Evolutionary conservation across 352 stramenopile genomes (phyloP), one percentile per base, ranked within the genome.

Genomic region (Phytophthora colocasiae): DNA sequence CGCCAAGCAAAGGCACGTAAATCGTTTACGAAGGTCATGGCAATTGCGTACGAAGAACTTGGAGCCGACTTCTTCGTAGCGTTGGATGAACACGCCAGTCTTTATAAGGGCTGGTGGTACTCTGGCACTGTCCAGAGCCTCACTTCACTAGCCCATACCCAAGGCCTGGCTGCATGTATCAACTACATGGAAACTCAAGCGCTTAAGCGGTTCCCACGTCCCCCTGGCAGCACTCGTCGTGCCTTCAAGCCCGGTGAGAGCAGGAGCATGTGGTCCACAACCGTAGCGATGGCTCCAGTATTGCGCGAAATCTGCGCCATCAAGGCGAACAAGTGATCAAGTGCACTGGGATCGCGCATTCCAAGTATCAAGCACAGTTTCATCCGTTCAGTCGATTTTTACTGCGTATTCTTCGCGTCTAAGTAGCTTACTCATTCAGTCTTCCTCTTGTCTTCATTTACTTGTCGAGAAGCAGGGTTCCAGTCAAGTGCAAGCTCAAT

Each of bases 401-500:
- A 34, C 31, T 15, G 19, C 22, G n/a, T 54, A 39, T 19, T 63
- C 31, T 11, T 31, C 27, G 7, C 27, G 0, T 31, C 27, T 6
- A 31, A 34, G 31, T 34, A 34, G 6, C 8, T 54, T 47, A 31
- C n/a, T 41, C 45, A 46, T 5, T 53, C 15, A 60, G 11, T 22
- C n/a, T 51, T 63, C 19, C 19, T 6, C 40, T 67, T 55, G 9
- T 61, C 39, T 40, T 14, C 41, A 36, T 58, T 34, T 24, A 19
- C 6, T 50, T 55, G 40, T 41, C 14, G 47, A 58, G 34, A 49
- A 45, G 10, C 27, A 39, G 67, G 53, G 0, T 51, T 70, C 82
- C 80, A 87, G 29, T 93, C 83, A 22, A 91, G 45, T 1, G 85
- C 83, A 29, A 67, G 43, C 58, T 93, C 83, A 57, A 93, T 91